phyloP scores from a whole-genome alignment of 768 basidiomycete species.

The Mycena amicta region DNA sequence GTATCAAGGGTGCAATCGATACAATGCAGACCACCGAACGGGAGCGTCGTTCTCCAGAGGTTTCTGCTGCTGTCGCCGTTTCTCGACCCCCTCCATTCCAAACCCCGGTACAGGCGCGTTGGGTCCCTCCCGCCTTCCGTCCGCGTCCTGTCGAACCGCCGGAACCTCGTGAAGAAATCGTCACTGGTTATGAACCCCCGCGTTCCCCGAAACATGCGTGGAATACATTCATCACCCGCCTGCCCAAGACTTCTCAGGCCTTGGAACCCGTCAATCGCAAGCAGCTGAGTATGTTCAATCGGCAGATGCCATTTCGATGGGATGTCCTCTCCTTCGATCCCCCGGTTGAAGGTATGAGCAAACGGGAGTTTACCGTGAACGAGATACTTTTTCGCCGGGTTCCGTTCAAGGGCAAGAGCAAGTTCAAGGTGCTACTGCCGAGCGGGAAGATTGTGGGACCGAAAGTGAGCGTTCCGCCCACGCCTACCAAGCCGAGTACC shows the following conservation, averaged over 20 bases:
- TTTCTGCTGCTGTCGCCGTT: constrained; percentile 18
- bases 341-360: constrained; percentile 65
- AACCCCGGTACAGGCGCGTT: constrained; percentile 45
- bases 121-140: constrained; percentile 61
- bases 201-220: constrained; percentile 45
- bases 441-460: constrained; percentile 32
- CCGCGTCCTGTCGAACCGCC: constrained; percentile 35
- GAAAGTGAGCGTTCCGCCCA: constrained; percentile 31
- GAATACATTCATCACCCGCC: constrained; percentile 42
- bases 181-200: constrained; percentile 52
- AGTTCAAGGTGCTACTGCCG: constrained; percentile 46
- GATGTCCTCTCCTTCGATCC: constrained; percentile 76
- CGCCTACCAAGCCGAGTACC: constrained; percentile 24
- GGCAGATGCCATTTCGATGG: constrained; percentile 47
- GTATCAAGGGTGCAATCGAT: constrained; percentile 80
- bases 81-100: constrained; percentile 17
- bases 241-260: constrained; percentile 48
- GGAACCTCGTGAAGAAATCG: constrained; percentile 46
- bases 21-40: constrained; percentile 60
- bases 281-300: constrained; percentile 49
- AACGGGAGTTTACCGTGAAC: constrained; percentile 63
- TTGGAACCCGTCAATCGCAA: constrained; percentile 50
- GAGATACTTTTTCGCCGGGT: constrained; percentile 61
- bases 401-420: constrained; percentile 41
- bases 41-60: constrained; percentile 31